Evolutionary conservation across 2,329 filamentous ascomycete species (phyloP), one percentile per base, ranked within the genome.

Genomic region (Endoconidiophora polonica): DNA sequence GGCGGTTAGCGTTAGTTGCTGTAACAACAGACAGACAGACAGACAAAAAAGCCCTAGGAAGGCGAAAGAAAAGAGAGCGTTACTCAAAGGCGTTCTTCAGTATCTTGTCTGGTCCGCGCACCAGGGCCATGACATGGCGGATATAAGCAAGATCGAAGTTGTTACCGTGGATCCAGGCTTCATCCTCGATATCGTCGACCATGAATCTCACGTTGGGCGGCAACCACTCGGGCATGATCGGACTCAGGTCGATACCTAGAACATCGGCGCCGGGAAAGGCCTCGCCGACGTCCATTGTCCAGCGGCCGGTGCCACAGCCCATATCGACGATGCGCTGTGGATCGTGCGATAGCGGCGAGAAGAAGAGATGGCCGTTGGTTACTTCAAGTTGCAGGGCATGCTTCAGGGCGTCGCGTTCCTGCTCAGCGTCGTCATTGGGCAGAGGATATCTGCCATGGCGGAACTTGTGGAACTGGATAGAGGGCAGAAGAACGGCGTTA

Each of bases 171-270:
- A 63, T 55, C 78, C 78, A 82, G 6, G 73, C 67, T n/a, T 52
- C 52, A 44, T 72, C 66, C 55, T 79, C 74, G 46, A 71, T 70
- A 57, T 81, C 77, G 56, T 81, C 77, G 7, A 82, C 68, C 52
- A 78, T 65, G 62, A 80, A 80, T 5, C 66, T 67, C n/a, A 76
- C 67, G 57, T 81, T 81, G 9, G 72, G 68, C 14, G 76, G 77
- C 10, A 79, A 66, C 61, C 64, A 67, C 36, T 60, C 61, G 2
- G 67, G 66, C 55, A 72, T 68, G 18, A 70, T 71, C 2, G 69
- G 66, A 2, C 66, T 68, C 16, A 70, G 54, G 47, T 71, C 66
- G 23, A 63, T 66, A 42, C 66, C 67, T 14, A 66, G 52, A 2
- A 69, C 63, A 42, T 61, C 62, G 4, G 67, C 62, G 37, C 59